These are phyloP conservation scores for Pseudogymnoascus sp. DNA, from an alignment of 2,329 filamentous ascomycete genomes.

Conservation along the genomic window DNA sequence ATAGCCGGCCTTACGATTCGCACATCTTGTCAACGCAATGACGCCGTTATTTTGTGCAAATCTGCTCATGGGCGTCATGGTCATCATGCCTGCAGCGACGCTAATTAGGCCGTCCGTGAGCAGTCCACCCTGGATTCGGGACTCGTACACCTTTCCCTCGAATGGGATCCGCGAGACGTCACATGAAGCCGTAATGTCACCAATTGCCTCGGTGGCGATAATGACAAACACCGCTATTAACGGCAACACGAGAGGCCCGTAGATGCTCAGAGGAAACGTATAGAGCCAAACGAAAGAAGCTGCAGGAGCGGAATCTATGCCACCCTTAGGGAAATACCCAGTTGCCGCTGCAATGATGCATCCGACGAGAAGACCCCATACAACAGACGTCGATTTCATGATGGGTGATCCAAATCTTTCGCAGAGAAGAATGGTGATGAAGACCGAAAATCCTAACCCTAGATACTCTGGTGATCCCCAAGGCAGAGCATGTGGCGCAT, in stretches of 20 bases:
- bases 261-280: constrained; percentile 63
- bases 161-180: constrained; percentile 72
- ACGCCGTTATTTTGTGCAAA: constrained; percentile 84
- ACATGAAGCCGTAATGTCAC: constrained; percentile 72
- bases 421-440: constrained; percentile 69
- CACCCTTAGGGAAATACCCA: constrained; percentile 68
- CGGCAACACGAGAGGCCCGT: constrained; percentile 65
- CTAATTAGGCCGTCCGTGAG: constrained; percentile 71
- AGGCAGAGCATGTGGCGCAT: constrained; percentile 60
- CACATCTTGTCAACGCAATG: constrained; percentile 72
- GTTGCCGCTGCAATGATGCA: constrained; percentile 71
- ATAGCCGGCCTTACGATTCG: constrained; percentile 72
- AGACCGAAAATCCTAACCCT: constrained; percentile 72
- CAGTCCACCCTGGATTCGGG: constrained; percentile 69
- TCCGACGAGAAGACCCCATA: constrained; percentile 64
- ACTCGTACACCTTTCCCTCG: constrained; percentile 62
- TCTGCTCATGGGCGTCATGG: constrained; percentile 69
- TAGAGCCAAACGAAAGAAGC: constrained; percentile 72
- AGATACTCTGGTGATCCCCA: constrained; percentile 76
- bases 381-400: constrained; percentile 66
- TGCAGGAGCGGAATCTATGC: constrained; percentile 62
- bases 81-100: constrained; percentile 67
- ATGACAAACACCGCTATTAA: constrained; percentile 63
- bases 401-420: constrained; percentile 76
- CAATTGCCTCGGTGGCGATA: constrained; percentile 69